A percentile compares a stretch with the other conserved stretches of the same genome.
Evolutionary conservation across 495 filamentous ascomycete species (phyloP).

Genomic region (Pseudotulostoma volvatum): DNA sequence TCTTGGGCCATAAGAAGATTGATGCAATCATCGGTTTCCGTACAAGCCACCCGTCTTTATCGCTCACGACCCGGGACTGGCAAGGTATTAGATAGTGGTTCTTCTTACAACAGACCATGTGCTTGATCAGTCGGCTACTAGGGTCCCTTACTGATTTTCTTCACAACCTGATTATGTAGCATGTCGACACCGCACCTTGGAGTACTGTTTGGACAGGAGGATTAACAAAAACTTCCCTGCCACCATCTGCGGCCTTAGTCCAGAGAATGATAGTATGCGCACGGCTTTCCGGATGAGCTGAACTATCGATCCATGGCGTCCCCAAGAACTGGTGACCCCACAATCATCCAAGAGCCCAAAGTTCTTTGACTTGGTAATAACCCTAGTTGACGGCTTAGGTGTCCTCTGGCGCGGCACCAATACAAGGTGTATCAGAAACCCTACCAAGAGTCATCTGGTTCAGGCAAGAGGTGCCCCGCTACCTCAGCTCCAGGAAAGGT

Average conservation of each 20-base stretch:
- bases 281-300: constrained; percentile 18
- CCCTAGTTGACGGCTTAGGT: constrained; percentile 8
- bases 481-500: constrained; percentile 1
- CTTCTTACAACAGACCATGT: no score
- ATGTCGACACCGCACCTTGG: constrained; percentile 19
- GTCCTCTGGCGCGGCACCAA: constrained; percentile 9
- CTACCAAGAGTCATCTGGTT: constrained; percentile 9
- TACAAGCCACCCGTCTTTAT: constrained; percentile 19
- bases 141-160: no score
- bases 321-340: constrained; percentile 13
- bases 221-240: constrained; percentile 18
- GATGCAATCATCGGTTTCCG: constrained; percentile 16
- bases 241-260: constrained; percentile 17
- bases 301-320: constrained; percentile 18
- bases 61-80: constrained; percentile 19
- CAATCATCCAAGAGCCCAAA: constrained; percentile 11
- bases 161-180: constrained; percentile 19
- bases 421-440: constrained; percentile 14
- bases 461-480: background rate
- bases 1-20: constrained; percentile 8
- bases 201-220: constrained; percentile 16
- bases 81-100: constrained; percentile 19
- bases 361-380: constrained; percentile 10
- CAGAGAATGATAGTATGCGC: constrained; percentile 18
- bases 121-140: no score